Percentiles rank a stretch among this genome's conserved stretches.
Conservation (phyloP, 1,139 yeast genomes). For the Yamadazyma aaseri region DNA sequence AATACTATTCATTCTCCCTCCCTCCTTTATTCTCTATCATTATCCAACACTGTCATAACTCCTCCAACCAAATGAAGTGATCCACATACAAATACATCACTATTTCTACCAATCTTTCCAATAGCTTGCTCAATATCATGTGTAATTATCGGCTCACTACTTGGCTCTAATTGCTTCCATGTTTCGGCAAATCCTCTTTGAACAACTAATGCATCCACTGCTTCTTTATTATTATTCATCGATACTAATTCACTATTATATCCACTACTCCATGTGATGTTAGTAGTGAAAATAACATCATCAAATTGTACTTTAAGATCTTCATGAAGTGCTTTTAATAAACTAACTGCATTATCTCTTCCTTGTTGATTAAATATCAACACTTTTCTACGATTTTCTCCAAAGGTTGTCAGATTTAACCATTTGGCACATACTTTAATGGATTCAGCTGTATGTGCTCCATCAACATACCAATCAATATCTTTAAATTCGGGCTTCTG, state of each 20-base stretch:
- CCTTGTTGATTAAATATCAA: slow-evolving; percentile 92
- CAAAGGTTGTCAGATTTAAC: slow-evolving; percentile 50
- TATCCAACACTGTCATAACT: slow-evolving; percentile 76
- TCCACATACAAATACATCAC: slow-evolving; percentile 90
- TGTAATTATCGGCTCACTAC: slow-evolving; percentile 40
- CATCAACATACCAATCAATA: slow-evolving; percentile 82
- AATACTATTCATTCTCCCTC: too few species aligned
- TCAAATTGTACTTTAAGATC: slow-evolving; percentile 53
- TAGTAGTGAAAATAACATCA: slow-evolving; percentile 83
- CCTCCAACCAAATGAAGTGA: slow-evolving; percentile 95
- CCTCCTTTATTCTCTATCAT: slow-evolving; percentile 37
- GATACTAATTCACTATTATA: slow-evolving; percentile 85
- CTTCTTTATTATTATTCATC: slow-evolving; percentile 73
- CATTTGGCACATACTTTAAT: slow-evolving; percentile 76
- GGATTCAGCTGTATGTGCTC: slow-evolving; percentile 94
- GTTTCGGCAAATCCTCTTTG: slow-evolving; percentile 71
- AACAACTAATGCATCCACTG: slow-evolving; percentile 75
- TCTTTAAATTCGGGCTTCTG: slow-evolving; percentile 40
- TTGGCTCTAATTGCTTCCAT: slow-evolving; percentile 60
- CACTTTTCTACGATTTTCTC: slow-evolving; percentile 31
- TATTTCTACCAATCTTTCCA: slow-evolving; percentile 39
- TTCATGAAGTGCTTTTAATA: slow-evolving; percentile 54
- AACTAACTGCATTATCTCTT: slow-evolving; percentile 69
- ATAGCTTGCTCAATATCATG: slow-evolving; percentile 70
- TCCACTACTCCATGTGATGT: slow-evolving; percentile 87